Base-by-base conservation (phyloP, 345 rosid genomes). In the Pistacia atlantica region DNA sequence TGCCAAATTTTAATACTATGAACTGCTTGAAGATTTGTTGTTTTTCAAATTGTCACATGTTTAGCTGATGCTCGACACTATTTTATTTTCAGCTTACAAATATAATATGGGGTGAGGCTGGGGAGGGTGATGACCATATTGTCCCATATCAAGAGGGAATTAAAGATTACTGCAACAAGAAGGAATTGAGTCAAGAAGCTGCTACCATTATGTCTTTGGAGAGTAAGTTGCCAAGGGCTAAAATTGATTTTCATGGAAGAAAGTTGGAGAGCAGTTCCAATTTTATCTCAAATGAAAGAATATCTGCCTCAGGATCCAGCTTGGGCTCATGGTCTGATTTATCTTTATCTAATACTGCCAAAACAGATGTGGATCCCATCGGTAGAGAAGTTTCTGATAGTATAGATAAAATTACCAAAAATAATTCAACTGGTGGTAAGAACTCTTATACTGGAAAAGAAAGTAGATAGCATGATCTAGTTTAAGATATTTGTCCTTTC, bases 21-120 rank as follows among this genome's bases (percentile, higher is more conserved):
- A 12, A 11, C 11, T 51, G 63, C 38, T 62, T 55, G 22, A 18
- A 65, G 12, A 57, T 66, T 22, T 68, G 42, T 58, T 70, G 46
- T 2, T n/a, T 62, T 67, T 22, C 48, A 82, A 67, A 37, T 79
- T 80, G 66, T 57, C 11, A 67, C 56, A 52, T 58, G 66, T 51
- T 22, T 69, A 75, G 75, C 72, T 72, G 28, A 64, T 77, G 25
- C 52, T 78, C 49, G 61, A 59, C 65, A 54, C 45, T 48, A 54
- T 48, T 20, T 68, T 81, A n/a, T 83, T 84, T 80, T 83, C 91
- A 97, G 99, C 84, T 94, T 73, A 80, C 87, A 14, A 88, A 87
- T 83, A 97, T 97, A 85, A 86, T 91, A 97, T 94, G 97, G 97
- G 92, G 84, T 80, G 93, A 88, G 87, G 86, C 84, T 75, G 89